Evolutionary conservation across 202 grass and related monocot species (phyloP).

Genomic region (Digitaria exilis): DNA sequence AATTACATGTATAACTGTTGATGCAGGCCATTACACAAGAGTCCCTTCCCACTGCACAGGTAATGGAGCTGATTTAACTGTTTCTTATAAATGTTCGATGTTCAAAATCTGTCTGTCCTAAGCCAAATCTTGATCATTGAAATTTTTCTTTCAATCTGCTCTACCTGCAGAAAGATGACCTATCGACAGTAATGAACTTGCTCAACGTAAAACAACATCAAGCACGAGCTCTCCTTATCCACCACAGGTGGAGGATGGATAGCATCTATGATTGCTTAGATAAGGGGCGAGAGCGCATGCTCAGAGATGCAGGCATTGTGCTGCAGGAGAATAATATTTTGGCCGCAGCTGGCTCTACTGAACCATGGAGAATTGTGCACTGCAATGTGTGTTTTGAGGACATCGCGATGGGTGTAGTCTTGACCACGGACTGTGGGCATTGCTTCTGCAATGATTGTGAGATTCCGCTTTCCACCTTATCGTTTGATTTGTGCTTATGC

Average conservation of each 20-base stretch:
- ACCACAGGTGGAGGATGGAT: constrained; percentile 73
- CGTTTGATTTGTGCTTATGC: constrained; percentile 21
- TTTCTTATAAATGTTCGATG: neutral
- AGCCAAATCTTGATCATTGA: neutral
- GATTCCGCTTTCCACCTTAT: constrained; percentile 28
- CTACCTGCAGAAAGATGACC: constrained; percentile 43
- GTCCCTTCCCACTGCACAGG: constrained; percentile 40
- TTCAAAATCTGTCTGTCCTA: neutral
- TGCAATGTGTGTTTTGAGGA: constrained; percentile 85
- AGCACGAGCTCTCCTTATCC: constrained; percentile 66
- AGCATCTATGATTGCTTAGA: constrained; percentile 60
- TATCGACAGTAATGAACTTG: constrained; percentile 67
- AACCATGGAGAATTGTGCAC: constrained; percentile 9
- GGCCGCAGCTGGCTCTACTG: neutral
- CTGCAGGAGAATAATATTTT: constrained; percentile 33
- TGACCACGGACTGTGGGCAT: constrained; percentile 79
- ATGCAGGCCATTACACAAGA: constrained; percentile 51
- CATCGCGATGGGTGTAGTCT: constrained; percentile 31
- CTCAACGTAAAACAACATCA: constrained; percentile 64
- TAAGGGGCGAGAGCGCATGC: constrained; percentile 67
- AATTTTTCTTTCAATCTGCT: neutral
- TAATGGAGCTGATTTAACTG: constrained; percentile 1
- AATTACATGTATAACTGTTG: constrained; percentile 32
- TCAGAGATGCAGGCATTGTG: constrained; percentile 56
- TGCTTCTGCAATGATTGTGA: constrained; percentile 84